Conservation (phyloP, 148 eudicot species). For the Chenopodium quinoa region DNA sequence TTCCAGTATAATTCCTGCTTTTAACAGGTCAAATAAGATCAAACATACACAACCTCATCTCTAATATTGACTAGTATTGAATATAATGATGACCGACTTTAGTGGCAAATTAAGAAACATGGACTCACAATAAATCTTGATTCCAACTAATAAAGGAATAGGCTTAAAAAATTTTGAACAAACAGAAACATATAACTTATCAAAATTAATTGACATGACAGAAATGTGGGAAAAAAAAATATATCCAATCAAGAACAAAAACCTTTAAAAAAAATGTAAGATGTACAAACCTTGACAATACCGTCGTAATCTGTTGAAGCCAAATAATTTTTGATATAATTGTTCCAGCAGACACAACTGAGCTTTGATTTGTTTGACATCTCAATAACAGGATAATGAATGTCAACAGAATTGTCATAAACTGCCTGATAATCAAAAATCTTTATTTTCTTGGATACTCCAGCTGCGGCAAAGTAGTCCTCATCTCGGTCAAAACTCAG, state of each 20-base stretch:
- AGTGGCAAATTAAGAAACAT: background rate
- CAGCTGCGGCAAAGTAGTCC: constrained; percentile 90
- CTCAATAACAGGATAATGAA: constrained; percentile 81
- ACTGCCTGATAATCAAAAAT: constrained; percentile 70
- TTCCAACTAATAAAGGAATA: background rate
- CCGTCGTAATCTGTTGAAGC: constrained; percentile 97
- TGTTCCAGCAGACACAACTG: constrained; percentile 84
- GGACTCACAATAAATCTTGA: background rate
- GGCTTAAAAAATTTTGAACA: background rate
- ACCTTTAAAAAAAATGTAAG: background rate
- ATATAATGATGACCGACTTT: background rate
- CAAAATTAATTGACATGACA: background rate
- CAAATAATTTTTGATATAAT: constrained; percentile 69
- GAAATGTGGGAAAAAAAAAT: background rate
- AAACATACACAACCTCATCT: background rate
- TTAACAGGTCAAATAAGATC: background rate
- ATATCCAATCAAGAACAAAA: background rate
- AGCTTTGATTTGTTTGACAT: constrained; percentile 78
- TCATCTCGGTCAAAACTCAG: constrained; percentile 91
- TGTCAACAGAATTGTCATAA: constrained; percentile 56
- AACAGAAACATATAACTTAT: background rate
- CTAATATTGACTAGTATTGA: background rate
- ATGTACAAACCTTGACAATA: constrained; percentile 62
- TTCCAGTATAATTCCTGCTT: background rate
- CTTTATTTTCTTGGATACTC: constrained; percentile 81